Conservation (phyloP, 257 asterid species). For the Hygrophila difformis region DNA sequence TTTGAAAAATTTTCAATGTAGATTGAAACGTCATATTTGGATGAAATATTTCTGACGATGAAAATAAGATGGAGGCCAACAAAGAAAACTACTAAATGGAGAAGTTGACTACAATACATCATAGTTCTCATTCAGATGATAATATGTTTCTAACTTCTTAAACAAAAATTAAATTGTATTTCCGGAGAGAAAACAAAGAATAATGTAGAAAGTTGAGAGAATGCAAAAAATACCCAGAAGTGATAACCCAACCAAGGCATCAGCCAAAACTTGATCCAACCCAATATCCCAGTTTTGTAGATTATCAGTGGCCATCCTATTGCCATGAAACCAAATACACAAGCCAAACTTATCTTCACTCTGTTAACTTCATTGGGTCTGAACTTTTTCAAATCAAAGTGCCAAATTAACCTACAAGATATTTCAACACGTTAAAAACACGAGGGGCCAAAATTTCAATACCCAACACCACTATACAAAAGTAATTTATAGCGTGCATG, state of each 20-base stretch:
- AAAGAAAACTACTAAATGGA: no score
- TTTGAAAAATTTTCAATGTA: no score
- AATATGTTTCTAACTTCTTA: no score
- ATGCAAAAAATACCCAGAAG: constrained; percentile 66
- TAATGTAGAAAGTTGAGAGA: background rate
- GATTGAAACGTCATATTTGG: no score
- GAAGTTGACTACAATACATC: no score
- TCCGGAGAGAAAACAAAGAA: background rate
- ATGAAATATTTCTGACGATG: no score
- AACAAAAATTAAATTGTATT: no score
- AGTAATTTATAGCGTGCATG: no score
- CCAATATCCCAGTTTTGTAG: constrained; percentile 61
- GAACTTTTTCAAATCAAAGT: constrained; percentile 76
- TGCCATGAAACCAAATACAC: constrained; percentile 90
- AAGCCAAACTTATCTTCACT: constrained; percentile 91
- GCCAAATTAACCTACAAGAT: constrained; percentile 54
- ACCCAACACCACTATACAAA: constrained; percentile 5
- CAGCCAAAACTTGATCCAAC: constrained; percentile 97
- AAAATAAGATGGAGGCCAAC: no score
- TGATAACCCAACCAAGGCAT: constrained; percentile 99
- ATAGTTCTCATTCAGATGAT: no score
- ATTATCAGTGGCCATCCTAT: constrained; percentile 94
- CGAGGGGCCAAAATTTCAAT: background rate
- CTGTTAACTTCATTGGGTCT: constrained; percentile 79
- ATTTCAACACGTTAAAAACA: constrained; percentile 9